Evolutionary conservation across 2,329 filamentous ascomycete genomes (phyloP).

Genomic region (Fusarium devonianum): DNA sequence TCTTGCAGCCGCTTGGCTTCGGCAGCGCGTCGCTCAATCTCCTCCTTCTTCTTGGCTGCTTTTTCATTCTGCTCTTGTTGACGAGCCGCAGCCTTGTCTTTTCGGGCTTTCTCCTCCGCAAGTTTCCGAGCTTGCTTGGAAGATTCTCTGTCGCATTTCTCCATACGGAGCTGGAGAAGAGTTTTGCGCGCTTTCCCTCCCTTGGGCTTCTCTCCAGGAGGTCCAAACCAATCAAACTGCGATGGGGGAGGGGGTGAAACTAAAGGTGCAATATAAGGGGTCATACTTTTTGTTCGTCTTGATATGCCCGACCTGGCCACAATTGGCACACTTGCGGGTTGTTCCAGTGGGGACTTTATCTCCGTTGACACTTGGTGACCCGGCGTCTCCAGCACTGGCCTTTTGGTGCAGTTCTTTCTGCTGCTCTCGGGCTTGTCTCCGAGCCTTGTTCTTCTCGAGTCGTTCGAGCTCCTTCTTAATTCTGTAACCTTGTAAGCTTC

Average conservation of each 20-base stretch:
- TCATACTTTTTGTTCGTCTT: conserved; percentile 98
- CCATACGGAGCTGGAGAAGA: conserved; percentile 30
- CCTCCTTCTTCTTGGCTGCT: conserved; percentile 21
- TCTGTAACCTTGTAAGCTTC: conserved; percentile 42
- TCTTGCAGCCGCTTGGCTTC: conserved; percentile 21
- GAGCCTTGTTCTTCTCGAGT: conserved; percentile 89
- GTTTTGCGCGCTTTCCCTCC: conserved; percentile 29
- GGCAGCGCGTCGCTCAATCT: conserved; percentile 29
- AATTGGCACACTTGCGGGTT: conserved; percentile 95
- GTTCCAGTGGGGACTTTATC: conserved; percentile 70
- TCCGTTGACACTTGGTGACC: conserved; percentile 56
- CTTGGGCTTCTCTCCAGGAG: conserved; percentile 24
- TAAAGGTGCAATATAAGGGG: conserved; percentile 21
- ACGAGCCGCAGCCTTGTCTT: conserved; percentile 25
- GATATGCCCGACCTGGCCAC: conserved; percentile 95
- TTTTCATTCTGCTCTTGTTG: conserved; percentile 15
- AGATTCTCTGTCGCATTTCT: conserved; percentile 37
- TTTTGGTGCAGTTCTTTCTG: conserved; percentile 73
- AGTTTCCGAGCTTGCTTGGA: conserved; percentile 8
- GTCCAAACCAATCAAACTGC: conserved; percentile 47
- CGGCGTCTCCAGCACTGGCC: conserved; percentile 53
- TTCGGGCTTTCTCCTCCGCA: conserved; percentile 17
- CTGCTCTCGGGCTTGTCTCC: conserved; percentile 87
- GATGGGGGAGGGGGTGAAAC: conserved; percentile 40
- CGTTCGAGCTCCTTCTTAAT: conserved; percentile 74